phyloP scores from a whole-genome alignment of 306 rosid genomes.

The Purshia tridentata region DNA sequence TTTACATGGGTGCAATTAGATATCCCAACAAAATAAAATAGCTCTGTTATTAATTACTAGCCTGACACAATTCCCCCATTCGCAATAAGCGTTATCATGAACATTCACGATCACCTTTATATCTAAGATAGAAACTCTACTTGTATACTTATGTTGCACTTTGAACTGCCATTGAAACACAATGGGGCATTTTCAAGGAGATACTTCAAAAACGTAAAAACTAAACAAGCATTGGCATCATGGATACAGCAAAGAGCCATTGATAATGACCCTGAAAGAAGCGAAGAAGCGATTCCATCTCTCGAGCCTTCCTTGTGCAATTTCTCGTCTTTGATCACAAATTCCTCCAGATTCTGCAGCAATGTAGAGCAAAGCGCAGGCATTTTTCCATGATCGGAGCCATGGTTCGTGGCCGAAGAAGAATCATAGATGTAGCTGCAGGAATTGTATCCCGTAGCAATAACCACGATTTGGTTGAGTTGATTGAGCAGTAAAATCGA shows the following conservation, averaged over 20 bases:
- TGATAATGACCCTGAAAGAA: slow-evolving; percentile 82
- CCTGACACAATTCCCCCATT: slow-evolving; percentile 2
- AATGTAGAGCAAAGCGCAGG: slow-evolving; percentile 67
- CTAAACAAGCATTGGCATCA: not conserved
- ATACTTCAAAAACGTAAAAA: not conserved
- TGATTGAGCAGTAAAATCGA: slow-evolving; percentile 77
- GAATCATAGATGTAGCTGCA: slow-evolving; percentile 77
- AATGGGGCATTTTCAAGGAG: not conserved
- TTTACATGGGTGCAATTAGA: not conserved
- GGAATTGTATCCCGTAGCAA: slow-evolving; percentile 86
- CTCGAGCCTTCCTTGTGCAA: slow-evolving; percentile 35
- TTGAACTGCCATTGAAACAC: not conserved
- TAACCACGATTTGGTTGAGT: slow-evolving; percentile 78
- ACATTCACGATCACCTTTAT: not conserved
- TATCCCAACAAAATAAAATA: slow-evolving; percentile 1
- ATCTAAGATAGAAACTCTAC: not conserved
- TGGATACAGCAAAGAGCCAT: slow-evolving; percentile 98
- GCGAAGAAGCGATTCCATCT: slow-evolving; percentile 57
- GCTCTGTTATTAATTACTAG: not conserved
- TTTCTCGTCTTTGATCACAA: slow-evolving; percentile 54
- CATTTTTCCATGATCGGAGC: slow-evolving; percentile 52
- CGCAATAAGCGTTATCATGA: not conserved
- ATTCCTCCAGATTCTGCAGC: slow-evolving; percentile 67
- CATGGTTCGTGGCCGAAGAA: slow-evolving; percentile 43
- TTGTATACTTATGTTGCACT: not conserved